phyloP scores from a whole-genome alignment of 768 basidiomycete genomes.

The Tylopilus intermedius region DNA sequence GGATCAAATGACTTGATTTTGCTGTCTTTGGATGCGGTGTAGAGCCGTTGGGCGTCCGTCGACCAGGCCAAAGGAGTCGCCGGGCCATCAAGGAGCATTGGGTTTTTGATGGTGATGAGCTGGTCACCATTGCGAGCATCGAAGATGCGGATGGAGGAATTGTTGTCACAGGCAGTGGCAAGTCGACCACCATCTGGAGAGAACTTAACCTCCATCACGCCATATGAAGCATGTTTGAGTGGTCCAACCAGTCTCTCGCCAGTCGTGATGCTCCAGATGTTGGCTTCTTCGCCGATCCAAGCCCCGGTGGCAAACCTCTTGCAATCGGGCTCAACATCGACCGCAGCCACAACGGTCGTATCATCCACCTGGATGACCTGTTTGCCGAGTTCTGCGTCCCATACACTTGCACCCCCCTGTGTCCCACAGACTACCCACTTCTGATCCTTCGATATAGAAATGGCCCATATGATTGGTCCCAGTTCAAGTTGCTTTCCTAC shows the following conservation, averaged over 20 bases:
- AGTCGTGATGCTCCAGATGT: background rate
- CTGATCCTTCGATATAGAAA: background rate
- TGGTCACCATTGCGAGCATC: background rate
- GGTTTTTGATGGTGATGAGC: background rate
- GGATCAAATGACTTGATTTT: background rate
- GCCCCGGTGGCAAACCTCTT: background rate
- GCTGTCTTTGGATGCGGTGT: background rate
- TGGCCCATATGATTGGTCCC: background rate
- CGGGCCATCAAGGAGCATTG: background rate
- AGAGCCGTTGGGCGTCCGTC: background rate
- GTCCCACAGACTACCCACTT: background rate
- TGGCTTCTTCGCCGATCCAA: too few species aligned
- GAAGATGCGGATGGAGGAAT: background rate
- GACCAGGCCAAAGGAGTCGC: background rate
- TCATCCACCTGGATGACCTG: background rate
- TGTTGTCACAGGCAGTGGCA: background rate
- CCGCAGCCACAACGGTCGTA: background rate
- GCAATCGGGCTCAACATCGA: background rate
- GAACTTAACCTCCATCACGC: background rate
- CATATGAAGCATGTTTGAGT: background rate
- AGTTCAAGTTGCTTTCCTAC: background rate
- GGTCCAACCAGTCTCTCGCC: background rate
- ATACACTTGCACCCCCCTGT: background rate
- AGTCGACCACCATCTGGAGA: background rate
- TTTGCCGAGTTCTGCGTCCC: background rate